These are phyloP conservation scores for Aspergillus fructus DNA, from an alignment of 2,329 filamentous ascomycete genomes.

Conservation along the genomic window DNA sequence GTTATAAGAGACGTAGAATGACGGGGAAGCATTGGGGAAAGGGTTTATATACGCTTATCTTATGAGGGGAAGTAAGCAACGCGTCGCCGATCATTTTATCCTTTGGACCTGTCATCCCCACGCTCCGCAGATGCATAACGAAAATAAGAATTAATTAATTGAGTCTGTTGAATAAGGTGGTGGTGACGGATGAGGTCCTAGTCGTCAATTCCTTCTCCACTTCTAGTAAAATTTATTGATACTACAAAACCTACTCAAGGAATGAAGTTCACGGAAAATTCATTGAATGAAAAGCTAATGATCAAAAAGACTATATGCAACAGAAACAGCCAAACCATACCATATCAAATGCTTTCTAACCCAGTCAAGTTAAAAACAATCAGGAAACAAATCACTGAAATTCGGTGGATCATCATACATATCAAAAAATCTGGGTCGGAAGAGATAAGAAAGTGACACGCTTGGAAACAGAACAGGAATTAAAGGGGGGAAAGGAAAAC, in stretches of 20 bases:
- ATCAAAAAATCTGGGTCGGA: background rate
- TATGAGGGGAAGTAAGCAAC: no score
- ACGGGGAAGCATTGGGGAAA: no score
- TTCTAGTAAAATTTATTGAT: no score
- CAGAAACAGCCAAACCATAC: constrained; percentile 3
- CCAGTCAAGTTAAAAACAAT: background rate
- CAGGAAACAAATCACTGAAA: background rate
- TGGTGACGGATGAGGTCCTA: no score
- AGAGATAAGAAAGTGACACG: background rate
- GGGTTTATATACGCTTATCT: no score
- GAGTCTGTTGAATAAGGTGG: no score
- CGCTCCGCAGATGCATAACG: no score
- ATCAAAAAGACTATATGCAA: constrained; percentile 2
- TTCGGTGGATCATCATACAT: constrained; percentile 6
- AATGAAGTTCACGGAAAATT: background rate
- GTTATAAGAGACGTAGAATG: no score
- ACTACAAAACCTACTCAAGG: background rate
- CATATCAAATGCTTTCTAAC: constrained; percentile 8
- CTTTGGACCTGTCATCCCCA: no score
- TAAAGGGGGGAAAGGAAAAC: background rate
- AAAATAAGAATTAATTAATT: no score
- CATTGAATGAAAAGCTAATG: constrained; percentile 1
- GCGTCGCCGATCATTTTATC: no score
- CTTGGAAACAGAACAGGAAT: background rate
- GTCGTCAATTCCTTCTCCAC: no score